Evolutionary conservation across 1,139 yeast species (phyloP).

Genomic region (Yamadazyma mexicana): DNA sequence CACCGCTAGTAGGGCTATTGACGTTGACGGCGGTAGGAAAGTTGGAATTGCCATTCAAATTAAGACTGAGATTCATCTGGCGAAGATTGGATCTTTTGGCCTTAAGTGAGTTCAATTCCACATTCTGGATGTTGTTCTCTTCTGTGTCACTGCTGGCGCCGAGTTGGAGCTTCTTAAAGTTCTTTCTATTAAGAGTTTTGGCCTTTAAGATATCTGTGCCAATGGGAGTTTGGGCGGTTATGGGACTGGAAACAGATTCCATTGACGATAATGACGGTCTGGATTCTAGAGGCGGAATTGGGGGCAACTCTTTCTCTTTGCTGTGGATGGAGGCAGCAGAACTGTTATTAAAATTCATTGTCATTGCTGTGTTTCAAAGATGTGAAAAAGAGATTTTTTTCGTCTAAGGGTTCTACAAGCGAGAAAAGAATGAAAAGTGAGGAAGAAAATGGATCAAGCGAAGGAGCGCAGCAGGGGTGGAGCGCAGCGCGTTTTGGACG

Average conservation of each 20-base stretch:
- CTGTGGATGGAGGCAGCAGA: conserved; percentile 28
- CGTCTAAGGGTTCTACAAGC: conserved; percentile 7
- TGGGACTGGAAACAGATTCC: background rate
- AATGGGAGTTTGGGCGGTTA: background rate
- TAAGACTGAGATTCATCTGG: conserved; percentile 19
- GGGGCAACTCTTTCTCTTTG: conserved; percentile 40
- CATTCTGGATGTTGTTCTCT: conserved; percentile 1
- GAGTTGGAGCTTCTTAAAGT: conserved; percentile 58
- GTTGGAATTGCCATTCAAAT: conserved; percentile 13
- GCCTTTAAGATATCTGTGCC: conserved; percentile 37
- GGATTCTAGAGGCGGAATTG: conserved; percentile 26
- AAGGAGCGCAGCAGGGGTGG: background rate
- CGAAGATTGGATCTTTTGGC: conserved; percentile 8
- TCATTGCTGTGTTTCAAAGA: conserved; percentile 9
- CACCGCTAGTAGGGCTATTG: conserved; percentile 3
- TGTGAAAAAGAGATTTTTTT: background rate
- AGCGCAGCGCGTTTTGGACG: too few species aligned
- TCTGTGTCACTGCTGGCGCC: conserved; percentile 6
- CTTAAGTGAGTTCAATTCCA: conserved; percentile 13
- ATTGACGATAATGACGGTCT: conserved; percentile 3
- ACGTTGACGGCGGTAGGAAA: conserved; percentile 1
- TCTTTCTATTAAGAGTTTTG: conserved; percentile 68
- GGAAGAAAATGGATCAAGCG: background rate
- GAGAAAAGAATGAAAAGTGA: background rate
- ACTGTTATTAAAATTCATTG: conserved; percentile 28